Conservation (phyloP, 2,329 filamentous ascomycete genomes). For the Calonectria fujianensis region DNA sequence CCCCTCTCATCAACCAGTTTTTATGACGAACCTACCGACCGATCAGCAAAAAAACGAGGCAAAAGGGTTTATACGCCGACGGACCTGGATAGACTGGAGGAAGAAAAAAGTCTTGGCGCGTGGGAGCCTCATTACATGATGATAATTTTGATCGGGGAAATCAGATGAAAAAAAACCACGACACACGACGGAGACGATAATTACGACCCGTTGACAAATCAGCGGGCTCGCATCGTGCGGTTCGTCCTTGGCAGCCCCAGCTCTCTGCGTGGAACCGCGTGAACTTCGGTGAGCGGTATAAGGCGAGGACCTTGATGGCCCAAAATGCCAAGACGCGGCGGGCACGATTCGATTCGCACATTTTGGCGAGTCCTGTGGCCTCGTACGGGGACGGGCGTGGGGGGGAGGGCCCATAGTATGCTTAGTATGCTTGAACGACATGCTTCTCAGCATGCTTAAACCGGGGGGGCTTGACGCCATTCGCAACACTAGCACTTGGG, state of each 20-base stretch:
- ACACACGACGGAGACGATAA: not conserved
- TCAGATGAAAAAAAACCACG: not conserved
- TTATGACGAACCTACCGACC: not conserved
- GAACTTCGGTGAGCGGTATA: constrained; percentile 34
- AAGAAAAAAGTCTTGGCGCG: constrained; percentile 14
- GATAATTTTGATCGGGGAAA: not conserved
- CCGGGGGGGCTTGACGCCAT: constrained; percentile 18
- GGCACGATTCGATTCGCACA: constrained; percentile 14
- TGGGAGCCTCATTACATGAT: constrained; percentile 15
- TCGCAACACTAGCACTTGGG: not conserved
- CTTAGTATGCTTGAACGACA: constrained; percentile 14
- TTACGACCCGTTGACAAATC: not conserved
- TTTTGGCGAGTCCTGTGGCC: not conserved
- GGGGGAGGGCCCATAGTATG: constrained; percentile 20
- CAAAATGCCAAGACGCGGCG: constrained; percentile 41
- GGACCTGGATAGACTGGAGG: constrained; percentile 25
- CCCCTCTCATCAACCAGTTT: not conserved
- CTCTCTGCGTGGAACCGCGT: constrained; percentile 6
- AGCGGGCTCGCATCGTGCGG: not conserved
- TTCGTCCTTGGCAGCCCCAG: not conserved
- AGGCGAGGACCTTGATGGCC: constrained; percentile 54
- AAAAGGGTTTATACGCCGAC: not conserved
- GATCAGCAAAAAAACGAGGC: not conserved
- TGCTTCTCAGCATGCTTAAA: constrained; percentile 37
- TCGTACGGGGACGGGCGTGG: constrained; percentile 1